phyloP scores from a whole-genome alignment of 129 eudicot species.

The Escallonia herrerae region DNA sequence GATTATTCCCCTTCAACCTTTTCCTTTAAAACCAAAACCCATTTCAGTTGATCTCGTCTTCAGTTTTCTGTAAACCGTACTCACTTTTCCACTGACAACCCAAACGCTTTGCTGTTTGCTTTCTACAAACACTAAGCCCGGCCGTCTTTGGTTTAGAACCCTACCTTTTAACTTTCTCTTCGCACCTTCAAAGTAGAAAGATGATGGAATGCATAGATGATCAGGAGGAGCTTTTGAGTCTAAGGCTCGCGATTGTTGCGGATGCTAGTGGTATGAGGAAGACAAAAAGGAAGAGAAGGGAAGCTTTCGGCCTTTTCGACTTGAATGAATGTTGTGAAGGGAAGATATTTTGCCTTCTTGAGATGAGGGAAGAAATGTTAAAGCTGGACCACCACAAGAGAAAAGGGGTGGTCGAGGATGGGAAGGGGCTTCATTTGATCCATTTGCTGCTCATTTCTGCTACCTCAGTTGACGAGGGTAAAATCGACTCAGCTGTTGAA shows the following conservation, averaged over 20 bases:
- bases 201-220: conserved; percentile 36
- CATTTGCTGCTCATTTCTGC: conserved; percentile 63
- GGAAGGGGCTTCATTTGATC: conserved; percentile 62
- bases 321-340: conserved; percentile 39
- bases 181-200: background rate
- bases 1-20: conserved; percentile 16
- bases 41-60: background rate
- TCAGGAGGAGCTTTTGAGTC: conserved; percentile 39
- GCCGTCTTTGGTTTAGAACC: too few species aligned
- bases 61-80: background rate
- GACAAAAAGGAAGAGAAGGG: conserved; percentile 37
- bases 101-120: too few species aligned
- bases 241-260: conserved; percentile 48
- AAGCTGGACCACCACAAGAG: conserved; percentile 26
- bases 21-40: conserved; percentile 3
- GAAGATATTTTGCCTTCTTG: conserved; percentile 49
- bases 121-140: too few species aligned
- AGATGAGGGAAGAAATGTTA: conserved; percentile 56
- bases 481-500: conserved; percentile 32
- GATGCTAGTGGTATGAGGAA: conserved; percentile 27
- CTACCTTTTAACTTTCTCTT: background rate
- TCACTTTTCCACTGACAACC: background rate
- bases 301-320: conserved; percentile 8
- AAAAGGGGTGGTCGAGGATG: conserved; percentile 17
- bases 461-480: conserved; percentile 43